Evolutionary conservation across 768 basidiomycete species (phyloP), one percentile per base, ranked within the genome.

Genomic region (Boletus vinaceobasis): DNA sequence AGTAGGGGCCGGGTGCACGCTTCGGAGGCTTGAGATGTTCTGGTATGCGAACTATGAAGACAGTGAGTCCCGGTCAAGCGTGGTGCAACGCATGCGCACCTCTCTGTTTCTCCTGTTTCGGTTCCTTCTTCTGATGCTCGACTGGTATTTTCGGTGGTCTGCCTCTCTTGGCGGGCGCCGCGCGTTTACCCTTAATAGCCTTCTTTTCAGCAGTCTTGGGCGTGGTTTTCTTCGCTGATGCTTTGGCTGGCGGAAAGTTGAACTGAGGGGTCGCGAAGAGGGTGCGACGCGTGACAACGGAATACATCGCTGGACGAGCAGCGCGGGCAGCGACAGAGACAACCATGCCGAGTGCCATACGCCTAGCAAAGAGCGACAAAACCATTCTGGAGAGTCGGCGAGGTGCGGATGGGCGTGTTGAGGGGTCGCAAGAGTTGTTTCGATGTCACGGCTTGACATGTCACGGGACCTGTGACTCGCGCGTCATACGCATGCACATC

Each of bases 1-100:
- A 9, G 50, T 62, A 74, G 1, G 64, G 56, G n/a, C 50, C 51
- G 13, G 57, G 60, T 35, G 69, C 69, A 27, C 59, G 61, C 38
- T 65, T 68, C 8, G 73, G 73, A 19, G 66, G 71, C 26, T 50
- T 61, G 56, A 61, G 58, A 1, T 45, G 15, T 42, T 48, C 48
- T 38, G 56, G 56, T 14, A 63, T 55, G 42, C 43, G 58, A 8
- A 54, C 70, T 64, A 17, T 46, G 38, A 17, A 36, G 43, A 45
- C 23, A 14, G 19, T 66, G 50, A 66, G 55, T 10, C 33, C 31
- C 7, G 6, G 46, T 14, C 10, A 43, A 13, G 32, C 4, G 23
- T 1, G 10, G 13, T 13, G 13, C 26, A 17, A 19, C 7, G n/a
- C 2, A 35, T 27, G 38, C 65, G 21, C 32, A 71, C 72, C 9